phyloP scores from a whole-genome alignment of 345 rosid species.

The Camelina sativa region DNA sequence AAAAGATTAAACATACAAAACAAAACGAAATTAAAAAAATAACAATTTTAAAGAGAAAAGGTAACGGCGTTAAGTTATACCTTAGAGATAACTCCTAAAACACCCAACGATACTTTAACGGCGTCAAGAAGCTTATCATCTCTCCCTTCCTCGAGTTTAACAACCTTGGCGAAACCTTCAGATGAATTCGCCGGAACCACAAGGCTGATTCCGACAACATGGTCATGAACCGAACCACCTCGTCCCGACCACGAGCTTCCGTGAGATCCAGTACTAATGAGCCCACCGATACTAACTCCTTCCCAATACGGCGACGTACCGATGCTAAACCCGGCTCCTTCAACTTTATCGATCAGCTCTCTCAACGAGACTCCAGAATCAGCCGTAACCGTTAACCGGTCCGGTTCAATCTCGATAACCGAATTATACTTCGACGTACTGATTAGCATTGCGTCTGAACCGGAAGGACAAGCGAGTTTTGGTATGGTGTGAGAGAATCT shows the following conservation, averaged over 20 bases:
- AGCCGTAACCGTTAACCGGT: constrained; percentile 57
- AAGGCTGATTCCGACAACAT: constrained; percentile 70
- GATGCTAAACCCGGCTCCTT: constrained; percentile 65
- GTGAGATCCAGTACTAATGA: constrained; percentile 87
- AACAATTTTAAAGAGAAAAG: neutral
- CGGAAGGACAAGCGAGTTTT: constrained; percentile 77
- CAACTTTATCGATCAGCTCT: constrained; percentile 67
- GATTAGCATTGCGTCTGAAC: constrained; percentile 57
- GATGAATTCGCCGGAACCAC: constrained; percentile 60
- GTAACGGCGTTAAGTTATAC: constrained; percentile 43
- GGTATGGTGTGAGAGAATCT: constrained; percentile 82
- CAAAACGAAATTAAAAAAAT: too few species aligned
- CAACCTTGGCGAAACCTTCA: constrained; percentile 69
- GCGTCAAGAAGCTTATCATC: constrained; percentile 71
- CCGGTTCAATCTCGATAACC: constrained; percentile 54
- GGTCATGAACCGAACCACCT: constrained; percentile 95
- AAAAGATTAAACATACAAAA: neutral
- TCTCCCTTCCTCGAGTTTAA: constrained; percentile 49
- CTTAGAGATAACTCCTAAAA: constrained; percentile 85
- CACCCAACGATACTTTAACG: constrained; percentile 75
- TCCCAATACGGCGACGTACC: constrained; percentile 91
- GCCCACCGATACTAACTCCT: constrained; percentile 87
- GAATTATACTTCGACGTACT: constrained; percentile 65
- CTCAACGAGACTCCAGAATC: constrained; percentile 78
- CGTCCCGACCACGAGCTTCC: constrained; percentile 96